These are phyloP conservation scores for Kitagawia praeruptora DNA, from an alignment of 129 eudicot genomes.

Conservation along the genomic window DNA sequence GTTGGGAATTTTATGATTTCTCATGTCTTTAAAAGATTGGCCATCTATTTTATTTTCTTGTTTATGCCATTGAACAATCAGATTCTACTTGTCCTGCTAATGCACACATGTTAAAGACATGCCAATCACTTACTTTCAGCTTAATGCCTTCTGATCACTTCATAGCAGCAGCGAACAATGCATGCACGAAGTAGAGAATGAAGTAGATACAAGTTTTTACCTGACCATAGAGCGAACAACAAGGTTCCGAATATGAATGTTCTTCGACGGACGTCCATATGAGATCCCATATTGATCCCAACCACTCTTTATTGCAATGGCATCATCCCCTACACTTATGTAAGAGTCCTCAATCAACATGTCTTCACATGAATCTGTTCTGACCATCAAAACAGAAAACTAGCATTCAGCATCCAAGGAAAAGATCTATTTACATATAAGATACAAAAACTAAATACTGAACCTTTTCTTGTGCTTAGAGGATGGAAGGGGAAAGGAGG, in stretches of 20 bases:
- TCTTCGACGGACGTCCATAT: conserved; percentile 74
- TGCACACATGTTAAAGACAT: not conserved
- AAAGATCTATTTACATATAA: not conserved
- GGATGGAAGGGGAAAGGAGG: too few species aligned
- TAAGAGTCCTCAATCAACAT: conserved; percentile 94
- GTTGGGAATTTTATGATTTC: not conserved
- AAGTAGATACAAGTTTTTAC: conserved; percentile 23
- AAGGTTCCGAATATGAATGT: conserved; percentile 82
- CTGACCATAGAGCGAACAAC: conserved; percentile 91
- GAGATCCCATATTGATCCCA: conserved; percentile 97
- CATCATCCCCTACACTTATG: conserved; percentile 98
- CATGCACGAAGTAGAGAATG: not conserved
- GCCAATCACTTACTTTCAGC: not conserved
- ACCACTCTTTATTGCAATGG: conserved; percentile 92
- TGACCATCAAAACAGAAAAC: conserved; percentile 7
- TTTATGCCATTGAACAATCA: not conserved
- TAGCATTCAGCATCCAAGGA: not conserved
- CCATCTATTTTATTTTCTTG: too few species aligned
- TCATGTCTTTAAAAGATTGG: not conserved
- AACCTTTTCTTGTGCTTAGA: too few species aligned
- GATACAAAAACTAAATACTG: not conserved
- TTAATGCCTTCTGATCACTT: not conserved
- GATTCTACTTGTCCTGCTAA: not conserved
- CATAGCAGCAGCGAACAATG: not conserved
- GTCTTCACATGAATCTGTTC: conserved; percentile 89